Conservation (phyloP, 208 protist species). For the Histomonas meleagridis region DNA sequence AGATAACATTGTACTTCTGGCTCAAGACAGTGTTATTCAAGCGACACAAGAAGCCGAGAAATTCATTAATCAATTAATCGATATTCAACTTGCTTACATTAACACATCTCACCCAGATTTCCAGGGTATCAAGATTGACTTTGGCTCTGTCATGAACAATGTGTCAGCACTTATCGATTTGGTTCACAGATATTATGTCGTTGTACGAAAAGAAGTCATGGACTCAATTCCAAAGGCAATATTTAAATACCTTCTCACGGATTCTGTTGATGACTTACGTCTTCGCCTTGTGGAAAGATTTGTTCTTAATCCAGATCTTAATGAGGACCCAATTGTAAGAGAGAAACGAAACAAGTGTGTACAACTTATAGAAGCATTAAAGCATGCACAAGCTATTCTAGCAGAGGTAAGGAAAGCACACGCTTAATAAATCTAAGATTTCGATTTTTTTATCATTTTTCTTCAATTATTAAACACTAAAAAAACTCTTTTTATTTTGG, state of each 20-base stretch:
- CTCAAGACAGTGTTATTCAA: neutral
- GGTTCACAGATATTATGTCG: constrained; percentile 2
- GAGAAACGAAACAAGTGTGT: neutral
- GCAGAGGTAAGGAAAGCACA: constrained; percentile 2
- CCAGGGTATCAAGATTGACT: neutral
- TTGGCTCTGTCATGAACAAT: neutral
- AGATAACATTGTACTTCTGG: neutral
- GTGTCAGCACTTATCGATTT: neutral
- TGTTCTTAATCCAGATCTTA: neutral
- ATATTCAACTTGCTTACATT: constrained; percentile 8
- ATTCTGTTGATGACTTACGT: neutral
- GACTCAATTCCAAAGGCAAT: constrained; percentile 27
- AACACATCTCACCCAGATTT: constrained; percentile 19
- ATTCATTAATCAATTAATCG: neutral
- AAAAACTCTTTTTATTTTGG: too few species aligned
- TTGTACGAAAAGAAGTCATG: neutral
- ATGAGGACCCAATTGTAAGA: neutral
- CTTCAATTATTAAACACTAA: too few species aligned
- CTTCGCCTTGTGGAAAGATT: neutral
- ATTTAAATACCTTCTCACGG: neutral
- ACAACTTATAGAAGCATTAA: neutral
- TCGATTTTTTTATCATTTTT: too few species aligned
- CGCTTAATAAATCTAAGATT: neutral
- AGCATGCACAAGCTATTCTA: neutral
- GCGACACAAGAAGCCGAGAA: neutral